Evolutionary conservation across 1,284 basidiomycete genomes (phyloP), one percentile per base, ranked within the genome.

Genomic region (Ceratobasidium sp.): DNA sequence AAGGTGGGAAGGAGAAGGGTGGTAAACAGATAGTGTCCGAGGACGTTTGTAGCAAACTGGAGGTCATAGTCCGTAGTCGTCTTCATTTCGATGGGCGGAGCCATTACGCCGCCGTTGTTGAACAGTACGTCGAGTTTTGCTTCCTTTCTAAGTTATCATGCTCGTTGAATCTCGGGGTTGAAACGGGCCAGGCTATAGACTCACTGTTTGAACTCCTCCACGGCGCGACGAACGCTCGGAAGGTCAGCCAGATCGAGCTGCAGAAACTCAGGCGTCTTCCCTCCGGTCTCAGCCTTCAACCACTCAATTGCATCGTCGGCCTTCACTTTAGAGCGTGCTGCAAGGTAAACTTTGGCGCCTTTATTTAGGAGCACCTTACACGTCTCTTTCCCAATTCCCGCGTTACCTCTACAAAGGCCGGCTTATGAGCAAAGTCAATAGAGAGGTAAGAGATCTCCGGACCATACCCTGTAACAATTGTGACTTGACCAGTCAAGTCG

Each of bases 31-130:
- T 87, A 89, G 83, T 87, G 89, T 81, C 88, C 88, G 40, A 91
- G 83, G 44, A 88, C 86, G 82, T 92, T 92, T 9, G 90, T 90
- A 1, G 90, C 91, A 77, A 90, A 91, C 81, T 91, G 90, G 4
- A 91, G 82, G 58, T 90, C 88, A 80, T 88, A 89, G 4, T 89
- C 89, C 77, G 92, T 88, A 33, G 84, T 83, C 0, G 91, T 91
- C 53, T 87, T 79, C 73, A 83, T 78, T 5, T 88, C 86, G 12
- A 86, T 80, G 0, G 89, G 88, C 2, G 86, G 85, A 0, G 83
- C 81, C 89, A 89, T 90, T 13, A 93, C 86, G 5, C 91, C 92
- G 1, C 90, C 89, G 77, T 90, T 90, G 82, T 90, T 90, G 80
- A 88, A 89, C 7, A 91, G 84, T 13, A 89, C 84, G 80, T 91